Evolutionary conservation across 2,329 filamentous ascomycete species (phyloP), one percentile per base, ranked within the genome.

Genomic region (Hawksworthiomyces lignivorus): DNA sequence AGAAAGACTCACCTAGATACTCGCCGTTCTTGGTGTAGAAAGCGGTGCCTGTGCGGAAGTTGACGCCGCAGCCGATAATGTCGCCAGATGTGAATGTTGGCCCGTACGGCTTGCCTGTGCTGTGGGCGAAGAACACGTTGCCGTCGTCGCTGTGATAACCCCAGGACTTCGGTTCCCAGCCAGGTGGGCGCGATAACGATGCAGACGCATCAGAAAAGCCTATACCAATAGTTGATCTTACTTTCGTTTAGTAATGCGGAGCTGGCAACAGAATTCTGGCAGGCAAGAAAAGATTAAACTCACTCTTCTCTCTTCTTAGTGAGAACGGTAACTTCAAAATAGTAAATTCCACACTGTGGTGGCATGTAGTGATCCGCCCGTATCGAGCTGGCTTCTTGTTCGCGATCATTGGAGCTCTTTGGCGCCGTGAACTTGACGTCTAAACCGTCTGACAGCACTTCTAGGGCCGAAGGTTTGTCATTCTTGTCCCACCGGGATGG

Each of bases 301-400:
- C 64, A 78, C 73, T 78, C 75, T 32, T 76, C 72, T 48, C 64
- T 62, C 54, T 70, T 73, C 39, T 64, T 68, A 14, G 66, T 63
- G 20, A 73, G 44, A 36, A 79, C 66, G 14, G 63, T 63, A 19
- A 83, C 72, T 58, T 98, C 92, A 56, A 80, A 98, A 60, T 98
- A 98, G 62, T 95, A 98, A 46, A 98, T 82, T 2, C 92, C 92
- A 51, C 86, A 92, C 56, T 94, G 84, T 27, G 80, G 73, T 4
- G 92, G 88, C 79, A 97, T 96, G 36, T 81, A 77, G 58, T 88
- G 72, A 60, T 98, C 84, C 21, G 89, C 78, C 43, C 92, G 80
- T 44, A 95, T 80, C 11, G 86, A 78, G 27, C 80, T 87, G 15
- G 87, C 86, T 59, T 97, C 92, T 55, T 84, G 69, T 7, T 81